Conservation (phyloP, 2,329 filamentous ascomycete species). For the Alternaria longipes region DNA sequence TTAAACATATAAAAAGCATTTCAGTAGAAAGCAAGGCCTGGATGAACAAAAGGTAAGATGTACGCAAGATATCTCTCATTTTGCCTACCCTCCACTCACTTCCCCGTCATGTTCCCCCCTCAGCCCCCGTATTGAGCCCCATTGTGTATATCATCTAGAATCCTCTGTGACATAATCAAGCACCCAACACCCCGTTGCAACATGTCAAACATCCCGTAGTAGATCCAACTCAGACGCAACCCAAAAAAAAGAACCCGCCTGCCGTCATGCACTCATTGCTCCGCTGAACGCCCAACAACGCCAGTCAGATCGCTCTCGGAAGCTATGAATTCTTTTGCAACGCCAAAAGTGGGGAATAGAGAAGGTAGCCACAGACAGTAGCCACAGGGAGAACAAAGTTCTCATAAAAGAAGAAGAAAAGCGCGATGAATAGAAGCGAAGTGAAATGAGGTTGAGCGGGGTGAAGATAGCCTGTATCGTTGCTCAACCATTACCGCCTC, state of each 20-base stretch:
- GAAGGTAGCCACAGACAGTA: slow-evolving; percentile 1
- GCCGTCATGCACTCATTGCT: slow-evolving; percentile 7
- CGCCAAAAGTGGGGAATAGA: slow-evolving; percentile 19
- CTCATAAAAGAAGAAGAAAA: slow-evolving; percentile 9
- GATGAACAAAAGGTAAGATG: background rate
- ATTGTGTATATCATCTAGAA: slow-evolving; percentile 5
- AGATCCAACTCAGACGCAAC: background rate
- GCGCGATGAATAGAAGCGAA: slow-evolving; percentile 10
- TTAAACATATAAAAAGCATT: background rate
- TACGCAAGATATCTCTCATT: slow-evolving; percentile 5
- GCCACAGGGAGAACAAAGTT: slow-evolving; percentile 4
- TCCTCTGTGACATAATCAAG: background rate
- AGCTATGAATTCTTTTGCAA: slow-evolving; percentile 22
- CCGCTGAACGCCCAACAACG: slow-evolving; percentile 6
- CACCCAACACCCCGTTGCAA: background rate
- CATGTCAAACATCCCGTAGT: background rate
- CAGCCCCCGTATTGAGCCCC: background rate
- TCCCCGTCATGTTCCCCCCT: background rate
- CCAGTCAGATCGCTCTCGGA: slow-evolving; percentile 14
- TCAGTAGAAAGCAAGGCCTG: background rate
- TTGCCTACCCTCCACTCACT: background rate
- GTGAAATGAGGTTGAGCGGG: background rate
- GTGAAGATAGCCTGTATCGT: background rate
- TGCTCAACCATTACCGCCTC: slow-evolving; percentile 15
- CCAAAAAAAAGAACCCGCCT: slow-evolving; percentile 2